Evolutionary conservation across 108 stramenopile genomes (phyloP).

Genomic region (Cyclotella baltica): DNA sequence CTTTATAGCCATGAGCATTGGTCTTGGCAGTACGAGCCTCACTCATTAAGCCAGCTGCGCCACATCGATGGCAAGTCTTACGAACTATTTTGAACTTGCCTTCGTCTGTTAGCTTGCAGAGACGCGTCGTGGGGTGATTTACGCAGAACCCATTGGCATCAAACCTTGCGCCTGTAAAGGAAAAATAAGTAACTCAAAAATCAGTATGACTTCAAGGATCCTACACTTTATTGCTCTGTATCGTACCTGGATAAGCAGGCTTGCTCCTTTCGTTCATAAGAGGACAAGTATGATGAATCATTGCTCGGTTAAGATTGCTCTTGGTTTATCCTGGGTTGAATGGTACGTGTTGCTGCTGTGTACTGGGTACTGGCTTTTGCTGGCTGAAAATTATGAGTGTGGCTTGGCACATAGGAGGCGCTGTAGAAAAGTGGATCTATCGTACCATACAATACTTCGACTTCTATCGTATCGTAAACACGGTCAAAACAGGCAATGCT

Average conservation of each 20-base stretch:
- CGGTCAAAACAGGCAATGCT: no score
- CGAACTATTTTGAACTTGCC: constrained; percentile 18
- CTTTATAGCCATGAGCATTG: constrained; percentile 8
- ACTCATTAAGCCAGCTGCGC: constrained; percentile 12
- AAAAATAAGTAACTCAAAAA: neutral
- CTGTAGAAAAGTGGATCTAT: neutral
- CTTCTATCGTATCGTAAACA: constrained; percentile 7
- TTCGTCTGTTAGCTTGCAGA: constrained; percentile 14
- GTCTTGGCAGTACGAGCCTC: neutral
- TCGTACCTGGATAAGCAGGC: constrained; percentile 12
- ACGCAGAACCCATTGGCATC: constrained; percentile 16
- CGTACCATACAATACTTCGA: neutral
- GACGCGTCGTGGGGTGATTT: neutral
- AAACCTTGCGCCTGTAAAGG: constrained; percentile 2
- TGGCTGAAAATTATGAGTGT: neutral
- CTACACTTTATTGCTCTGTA: neutral
- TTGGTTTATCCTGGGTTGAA: neutral
- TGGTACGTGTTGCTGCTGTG: neutral
- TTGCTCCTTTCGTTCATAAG: neutral
- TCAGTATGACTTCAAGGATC: neutral
- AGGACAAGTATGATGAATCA: neutral
- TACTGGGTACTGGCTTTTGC: no score
- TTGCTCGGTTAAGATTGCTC: neutral
- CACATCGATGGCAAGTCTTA: constrained; percentile 19
- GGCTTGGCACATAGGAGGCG: neutral